Evolutionary conservation across 495 filamentous ascomycete genomes (phyloP).

Genomic region (Pseudomonodictys pantanalensis): DNA sequence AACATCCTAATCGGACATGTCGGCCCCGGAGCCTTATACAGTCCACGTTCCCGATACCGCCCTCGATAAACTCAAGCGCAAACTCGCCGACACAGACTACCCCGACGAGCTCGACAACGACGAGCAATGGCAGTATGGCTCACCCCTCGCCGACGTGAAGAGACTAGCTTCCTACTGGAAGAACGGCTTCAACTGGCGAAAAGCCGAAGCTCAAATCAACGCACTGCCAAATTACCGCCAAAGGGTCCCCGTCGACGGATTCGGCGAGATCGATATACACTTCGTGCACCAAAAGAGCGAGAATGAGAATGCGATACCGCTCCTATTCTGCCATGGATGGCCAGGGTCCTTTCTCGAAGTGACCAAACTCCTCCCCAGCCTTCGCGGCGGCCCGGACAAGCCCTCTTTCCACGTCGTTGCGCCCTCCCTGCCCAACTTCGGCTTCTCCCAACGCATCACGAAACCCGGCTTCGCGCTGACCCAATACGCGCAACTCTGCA

Average conservation of each 20-base stretch:
- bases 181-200: constrained; percentile 43
- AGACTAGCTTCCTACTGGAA: constrained; percentile 51
- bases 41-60: constrained; percentile 26
- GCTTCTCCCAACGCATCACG: constrained; percentile 57
- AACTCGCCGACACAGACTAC: constrained; percentile 21
- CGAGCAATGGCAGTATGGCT: constrained; percentile 45
- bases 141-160: constrained; percentile 53
- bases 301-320: constrained; percentile 35
- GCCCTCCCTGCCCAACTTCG: constrained; percentile 70
- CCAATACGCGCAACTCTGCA: constrained; percentile 60
- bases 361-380: constrained; percentile 57
- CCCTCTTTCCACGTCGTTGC: constrained; percentile 67
- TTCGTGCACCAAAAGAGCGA: constrained; percentile 40
- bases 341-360: constrained; percentile 70
- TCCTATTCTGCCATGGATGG: constrained; percentile 46
- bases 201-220: constrained; percentile 40
- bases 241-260: constrained; percentile 37
- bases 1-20: background rate
- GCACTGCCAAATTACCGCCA: constrained; percentile 40
- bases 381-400: constrained; percentile 43
- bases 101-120: constrained; percentile 39
- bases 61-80: constrained; percentile 21
- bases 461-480: constrained; percentile 56
- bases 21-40: constrained; percentile 18
- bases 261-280: constrained; percentile 40